Conservation (phyloP, 768 basidiomycete genomes). For the Lactarius hengduanensis region DNA sequence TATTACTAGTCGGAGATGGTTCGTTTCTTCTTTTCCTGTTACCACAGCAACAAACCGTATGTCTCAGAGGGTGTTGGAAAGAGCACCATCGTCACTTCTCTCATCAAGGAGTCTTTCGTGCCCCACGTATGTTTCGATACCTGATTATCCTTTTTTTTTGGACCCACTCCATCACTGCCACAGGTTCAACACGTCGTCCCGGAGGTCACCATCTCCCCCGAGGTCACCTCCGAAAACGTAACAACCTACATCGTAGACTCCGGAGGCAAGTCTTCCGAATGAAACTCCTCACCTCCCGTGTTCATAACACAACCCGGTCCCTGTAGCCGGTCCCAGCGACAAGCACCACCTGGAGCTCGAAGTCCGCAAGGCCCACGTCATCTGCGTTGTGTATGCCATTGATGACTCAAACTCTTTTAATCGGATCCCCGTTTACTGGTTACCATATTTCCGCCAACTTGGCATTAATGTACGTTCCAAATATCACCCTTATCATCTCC, state of each 20-base stretch:
- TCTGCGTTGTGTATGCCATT: constrained; percentile 95
- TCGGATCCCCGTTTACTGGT: constrained; percentile 97
- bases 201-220: constrained; percentile 96
- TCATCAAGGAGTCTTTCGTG: constrained; percentile 95
- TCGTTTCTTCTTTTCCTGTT: constrained; percentile 32
- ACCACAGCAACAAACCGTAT: constrained; percentile 20
- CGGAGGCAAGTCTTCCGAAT: constrained; percentile 60
- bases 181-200: constrained; percentile 95
- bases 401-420: constrained; percentile 97
- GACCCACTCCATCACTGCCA: neutral
- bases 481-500: constrained; percentile 1
- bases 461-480: constrained; percentile 80
- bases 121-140: constrained; percentile 59
- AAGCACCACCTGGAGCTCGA: constrained; percentile 88
- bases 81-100: constrained; percentile 93
- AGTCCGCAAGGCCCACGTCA: constrained; percentile 96
- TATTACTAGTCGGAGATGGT: constrained; percentile 94
- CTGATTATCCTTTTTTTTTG: neutral
- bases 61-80: constrained; percentile 91
- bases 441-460: constrained; percentile 90
- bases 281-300: constrained; percentile 2
- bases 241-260: constrained; percentile 98
- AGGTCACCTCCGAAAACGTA: constrained; percentile 96
- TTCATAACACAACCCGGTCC: constrained; percentile 16
- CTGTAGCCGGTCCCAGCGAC: constrained; percentile 79